Evolutionary conservation across 345 rosid species (phyloP).

Genomic region (Gynandropsis gynandra): DNA sequence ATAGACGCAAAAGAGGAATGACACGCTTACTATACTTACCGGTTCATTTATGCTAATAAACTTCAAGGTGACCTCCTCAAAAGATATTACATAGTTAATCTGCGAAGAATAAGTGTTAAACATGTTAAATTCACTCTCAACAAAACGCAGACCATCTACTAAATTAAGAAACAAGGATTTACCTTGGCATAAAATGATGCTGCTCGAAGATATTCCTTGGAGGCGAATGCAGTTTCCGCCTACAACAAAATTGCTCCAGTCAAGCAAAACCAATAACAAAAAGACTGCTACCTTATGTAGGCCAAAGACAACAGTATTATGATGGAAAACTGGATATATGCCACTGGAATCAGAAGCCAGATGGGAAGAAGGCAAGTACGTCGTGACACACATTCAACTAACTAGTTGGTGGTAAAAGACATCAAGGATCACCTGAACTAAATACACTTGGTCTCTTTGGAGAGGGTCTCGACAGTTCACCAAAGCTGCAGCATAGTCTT

Average conservation of each 20-base stretch:
- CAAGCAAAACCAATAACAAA: conserved; percentile 19
- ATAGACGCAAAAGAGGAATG: no score
- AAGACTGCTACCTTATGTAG: conserved; percentile 15
- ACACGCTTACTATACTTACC: conserved; percentile 35
- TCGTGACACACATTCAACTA: conserved; percentile 8
- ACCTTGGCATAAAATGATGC: conserved; percentile 97
- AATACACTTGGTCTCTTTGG: conserved; percentile 95
- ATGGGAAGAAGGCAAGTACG: not conserved
- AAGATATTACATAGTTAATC: conserved; percentile 78
- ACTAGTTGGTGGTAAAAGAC: conserved; percentile 1
- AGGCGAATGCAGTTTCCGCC: conserved; percentile 88
- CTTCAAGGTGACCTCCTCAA: conserved; percentile 95
- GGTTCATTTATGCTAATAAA: conserved; percentile 76
- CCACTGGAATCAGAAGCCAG: not conserved
- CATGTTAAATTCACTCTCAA: conserved; percentile 13
- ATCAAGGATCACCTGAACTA: conserved; percentile 65
- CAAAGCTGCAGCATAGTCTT: conserved; percentile 89
- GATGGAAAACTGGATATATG: conserved; percentile 10
- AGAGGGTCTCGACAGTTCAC: conserved; percentile 83
- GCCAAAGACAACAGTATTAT: conserved; percentile 1
- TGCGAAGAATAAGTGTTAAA: conserved; percentile 34
- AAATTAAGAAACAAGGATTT: conserved; percentile 22
- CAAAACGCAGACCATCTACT: conserved; percentile 13
- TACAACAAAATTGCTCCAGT: conserved; percentile 41
- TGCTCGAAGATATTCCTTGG: conserved; percentile 85